Conservation (phyloP, 2,329 filamentous ascomycete species). For the Fonsecaea multimorphosa region DNA sequence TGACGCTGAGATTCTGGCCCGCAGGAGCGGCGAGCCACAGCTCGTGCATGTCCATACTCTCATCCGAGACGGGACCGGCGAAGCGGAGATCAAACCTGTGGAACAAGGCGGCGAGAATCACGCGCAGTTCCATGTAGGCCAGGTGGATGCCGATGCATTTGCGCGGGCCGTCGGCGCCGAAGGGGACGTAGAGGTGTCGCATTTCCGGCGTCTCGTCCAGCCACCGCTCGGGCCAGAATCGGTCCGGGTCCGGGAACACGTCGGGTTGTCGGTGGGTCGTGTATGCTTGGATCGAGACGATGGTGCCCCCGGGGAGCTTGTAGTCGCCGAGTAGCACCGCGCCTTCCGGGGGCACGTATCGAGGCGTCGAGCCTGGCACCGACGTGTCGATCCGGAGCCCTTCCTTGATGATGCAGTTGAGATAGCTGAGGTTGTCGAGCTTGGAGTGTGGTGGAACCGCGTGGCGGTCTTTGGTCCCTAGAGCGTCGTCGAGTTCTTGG, state of each 20-base stretch:
- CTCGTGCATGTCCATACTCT: constrained; percentile 25
- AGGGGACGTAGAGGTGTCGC: constrained; percentile 20
- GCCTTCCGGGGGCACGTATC: constrained; percentile 16
- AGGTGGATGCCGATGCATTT: constrained; percentile 23
- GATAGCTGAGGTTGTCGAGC: constrained; percentile 16
- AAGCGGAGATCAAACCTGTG: constrained; percentile 21
- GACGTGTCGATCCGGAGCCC: constrained; percentile 20
- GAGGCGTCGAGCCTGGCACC: constrained; percentile 20
- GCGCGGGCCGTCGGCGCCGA: constrained; percentile 17
- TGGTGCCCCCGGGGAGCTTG: constrained; percentile 3
- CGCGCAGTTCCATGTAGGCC: constrained; percentile 21
- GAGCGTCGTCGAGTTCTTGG: constrained; percentile 6
- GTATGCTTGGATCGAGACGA: constrained; percentile 22
- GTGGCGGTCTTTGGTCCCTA: background rate
- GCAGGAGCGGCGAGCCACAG: constrained; percentile 17
- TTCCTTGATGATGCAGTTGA: constrained; percentile 19
- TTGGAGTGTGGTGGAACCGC: background rate
- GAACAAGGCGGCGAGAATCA: constrained; percentile 16
- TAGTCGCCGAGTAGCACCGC: constrained; percentile 1
- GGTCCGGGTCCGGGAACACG: constrained; percentile 18
- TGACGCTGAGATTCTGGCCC: constrained; percentile 16
- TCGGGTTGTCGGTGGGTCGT: constrained; percentile 14
- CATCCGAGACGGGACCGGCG: constrained; percentile 2
- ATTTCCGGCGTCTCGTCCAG: constrained; percentile 20
- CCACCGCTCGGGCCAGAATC: constrained; percentile 21